Base-by-base conservation (phyloP, 2,329 filamentous ascomycete genomes). In the Trichophyton rubrum region DNA sequence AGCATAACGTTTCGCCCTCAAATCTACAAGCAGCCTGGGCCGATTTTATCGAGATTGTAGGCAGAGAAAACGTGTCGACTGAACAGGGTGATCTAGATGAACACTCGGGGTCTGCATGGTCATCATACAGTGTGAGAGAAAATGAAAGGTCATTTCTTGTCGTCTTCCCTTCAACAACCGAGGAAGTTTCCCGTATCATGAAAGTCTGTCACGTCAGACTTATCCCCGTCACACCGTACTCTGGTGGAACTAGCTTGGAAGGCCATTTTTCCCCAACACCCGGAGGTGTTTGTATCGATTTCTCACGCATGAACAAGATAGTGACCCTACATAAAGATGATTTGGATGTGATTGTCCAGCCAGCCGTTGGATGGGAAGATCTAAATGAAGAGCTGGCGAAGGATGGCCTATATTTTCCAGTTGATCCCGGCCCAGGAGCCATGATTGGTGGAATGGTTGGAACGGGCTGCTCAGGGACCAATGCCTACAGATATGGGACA, bases 401-500 rank as follows among this genome's bases (percentile, higher is more conserved):
- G 56, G 79, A 89, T 62, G 87, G 87, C 30, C 81, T 96, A 2
- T 95, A 96, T 79, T 96, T 96, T 75, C 90, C 90, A 22, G 90
- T 90, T 0, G 90, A 96, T 72, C 90, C 90, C 17, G 91, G 90
- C 59, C 90, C 91, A 59, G 90, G 90, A 17, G 90, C 90, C 63
- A 89, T 89, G 85, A 96, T 96, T 67, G 90, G 90, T 61, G 90
- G 90, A 60, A 79, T 79, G 77, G 74, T 79, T 9, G 77, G 77
- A 8, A 79, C 77, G 8, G 77, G 77, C 53, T 79, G 77, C 64
- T 78, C 76, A 3, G 90, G 90, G 62, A 96, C 90, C 13, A 96
- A 96, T 71, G 86, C 90, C 15, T 95, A 95, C 76, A 82, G 90
- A 61, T 96, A 95, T 72, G 91, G 90, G 64, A 96, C 90, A 1